Percentiles rank a stretch among this genome's conserved stretches.
phyloP scores from a whole-genome alignment of 139 green algal species.

The Pseudopediastrum boryanum region DNA sequence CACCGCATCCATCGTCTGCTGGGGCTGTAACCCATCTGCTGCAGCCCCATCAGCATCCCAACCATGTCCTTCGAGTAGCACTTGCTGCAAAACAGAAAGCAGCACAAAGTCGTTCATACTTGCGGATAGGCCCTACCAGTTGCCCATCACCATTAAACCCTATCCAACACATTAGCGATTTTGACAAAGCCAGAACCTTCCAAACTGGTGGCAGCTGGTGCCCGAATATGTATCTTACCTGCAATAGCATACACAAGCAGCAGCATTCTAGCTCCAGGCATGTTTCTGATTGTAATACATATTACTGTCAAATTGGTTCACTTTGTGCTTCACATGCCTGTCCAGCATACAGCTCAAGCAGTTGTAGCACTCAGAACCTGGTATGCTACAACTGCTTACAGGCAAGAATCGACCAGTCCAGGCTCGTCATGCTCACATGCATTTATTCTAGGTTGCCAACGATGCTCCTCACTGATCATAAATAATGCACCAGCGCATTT shows the following conservation, averaged over 20 bases:
- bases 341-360: background rate
- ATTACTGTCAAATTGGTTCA: too few species aligned
- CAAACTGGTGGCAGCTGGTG: background rate
- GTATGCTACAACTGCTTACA: background rate
- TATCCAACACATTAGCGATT: background rate
- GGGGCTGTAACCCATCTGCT: constrained; percentile 19
- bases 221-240: background rate
- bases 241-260: background rate
- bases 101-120: background rate
- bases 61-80: constrained; percentile 6
- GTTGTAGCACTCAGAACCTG: background rate
- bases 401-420: background rate
- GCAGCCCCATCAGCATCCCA: constrained; percentile 17
- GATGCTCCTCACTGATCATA: background rate
- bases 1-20: constrained; percentile 15
- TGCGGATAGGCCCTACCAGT: background rate
- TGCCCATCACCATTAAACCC: background rate
- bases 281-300: too few species aligned
- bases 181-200: background rate
- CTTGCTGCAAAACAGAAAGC: constrained; percentile 4
- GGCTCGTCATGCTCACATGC: background rate
- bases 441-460: background rate
- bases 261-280: background rate
- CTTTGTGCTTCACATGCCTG: too few species aligned
- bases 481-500: background rate